Base-by-base conservation (phyloP, 495 filamentous ascomycete genomes). In the Sordaria brevicollis region DNA sequence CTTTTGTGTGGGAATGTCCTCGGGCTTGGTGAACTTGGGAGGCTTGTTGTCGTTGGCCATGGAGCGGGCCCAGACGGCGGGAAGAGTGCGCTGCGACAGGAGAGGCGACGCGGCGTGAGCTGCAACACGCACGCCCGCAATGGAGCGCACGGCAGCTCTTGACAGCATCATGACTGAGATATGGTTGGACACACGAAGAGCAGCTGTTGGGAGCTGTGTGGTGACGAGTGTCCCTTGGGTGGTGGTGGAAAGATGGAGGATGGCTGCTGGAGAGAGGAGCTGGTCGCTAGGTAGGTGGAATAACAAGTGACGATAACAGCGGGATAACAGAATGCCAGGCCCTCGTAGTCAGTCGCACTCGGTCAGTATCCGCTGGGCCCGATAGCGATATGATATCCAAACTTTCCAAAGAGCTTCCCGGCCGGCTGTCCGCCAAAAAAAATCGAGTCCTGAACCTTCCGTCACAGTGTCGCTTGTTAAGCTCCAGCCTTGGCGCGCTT, bases 21-120 rank as follows among this genome's bases (percentile, higher is more conserved):
- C 74, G 10, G 71, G 70, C 11, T 41, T 72, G 65, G 67, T 19
- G 67, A 78, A 80, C 69, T 77, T 70, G 11, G 75, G 39, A 15
- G 71, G 69, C 37, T 76, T 77, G 71, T 75, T 77, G 69, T 78
- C 71, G 19, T 79, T 77, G 29, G 81, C 79, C 80, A 84, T 81
- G 43, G 81, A 77, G 66, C 82, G 79, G 19, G 68, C 67, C 80
- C 79, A 83, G 73, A 80, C 68, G 33, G 74, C 68, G 11, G 74
- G 75, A n/a, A 73, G 66, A 67, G 33, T 41, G 39, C 41, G 74
- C 29, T 75, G 69, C n/a, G 72, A 67, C 62, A 76, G 41, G 68
- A 75, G 65, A 43, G 75, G 62, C 54, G 78, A 71, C 38, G 74
- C 73, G 31, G 77, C 72, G 35, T 79, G 70, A 68, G 74, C 69